Conservation (phyloP, 2,329 filamentous ascomycete species). For the Moelleriella libera region DNA sequence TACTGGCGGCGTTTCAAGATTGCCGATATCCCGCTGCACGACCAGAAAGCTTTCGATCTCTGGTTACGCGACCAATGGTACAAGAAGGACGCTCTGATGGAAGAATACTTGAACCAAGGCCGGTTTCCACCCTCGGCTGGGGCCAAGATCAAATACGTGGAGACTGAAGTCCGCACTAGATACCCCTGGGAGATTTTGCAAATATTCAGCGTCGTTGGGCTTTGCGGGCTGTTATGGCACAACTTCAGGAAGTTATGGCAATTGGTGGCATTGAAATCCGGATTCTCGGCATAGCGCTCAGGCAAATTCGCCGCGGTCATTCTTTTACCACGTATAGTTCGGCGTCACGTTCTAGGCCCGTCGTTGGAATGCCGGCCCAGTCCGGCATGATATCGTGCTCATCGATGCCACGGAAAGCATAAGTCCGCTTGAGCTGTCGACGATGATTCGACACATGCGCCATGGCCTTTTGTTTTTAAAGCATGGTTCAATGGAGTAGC, state of each 20-base stretch:
- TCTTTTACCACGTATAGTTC: no score
- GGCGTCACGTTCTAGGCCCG: no score
- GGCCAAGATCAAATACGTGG: constrained; percentile 32
- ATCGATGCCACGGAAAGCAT: no score
- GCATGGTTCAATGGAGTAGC: no score
- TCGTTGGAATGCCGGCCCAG: no score
- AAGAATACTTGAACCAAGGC: constrained; percentile 64
- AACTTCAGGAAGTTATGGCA: constrained; percentile 17
- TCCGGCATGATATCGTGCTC: no score
- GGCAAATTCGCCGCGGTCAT: no score
- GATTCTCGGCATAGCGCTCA: background rate
- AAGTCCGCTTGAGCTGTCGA: no score
- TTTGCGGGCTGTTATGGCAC: constrained; percentile 26
- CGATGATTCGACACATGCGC: no score
- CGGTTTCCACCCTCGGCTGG: constrained; percentile 61
- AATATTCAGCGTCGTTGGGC: constrained; percentile 35
- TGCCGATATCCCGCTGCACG: constrained; percentile 65
- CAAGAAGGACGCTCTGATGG: constrained; percentile 82
- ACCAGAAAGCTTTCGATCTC: constrained; percentile 58
- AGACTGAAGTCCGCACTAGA: constrained; percentile 42
- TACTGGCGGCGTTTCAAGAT: constrained; percentile 83
- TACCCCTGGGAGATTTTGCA: constrained; percentile 40
- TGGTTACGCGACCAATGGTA: constrained; percentile 84
- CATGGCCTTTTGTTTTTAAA: no score
- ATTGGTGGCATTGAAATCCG: constrained; percentile 8